Evolutionary conservation across 164 flowering plant genomes (phyloP), one percentile per base, ranked within the genome.

Genomic region (Sextonia rubra): DNA sequence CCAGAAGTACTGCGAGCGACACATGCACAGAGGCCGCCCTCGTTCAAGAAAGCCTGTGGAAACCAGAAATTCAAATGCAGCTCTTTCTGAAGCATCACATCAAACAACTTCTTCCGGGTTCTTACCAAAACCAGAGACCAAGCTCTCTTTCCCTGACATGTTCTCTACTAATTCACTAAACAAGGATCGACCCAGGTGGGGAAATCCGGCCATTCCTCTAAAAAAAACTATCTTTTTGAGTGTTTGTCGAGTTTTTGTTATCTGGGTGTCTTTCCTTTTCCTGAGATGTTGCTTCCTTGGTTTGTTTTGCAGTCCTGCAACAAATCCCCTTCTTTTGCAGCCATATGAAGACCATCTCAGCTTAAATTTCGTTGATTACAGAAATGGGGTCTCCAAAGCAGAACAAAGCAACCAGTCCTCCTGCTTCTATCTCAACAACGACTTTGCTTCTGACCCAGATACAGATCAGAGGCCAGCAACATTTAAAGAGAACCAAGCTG

Each of bases 11-110:
- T 92, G 97, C 71, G 97, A 92, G 81, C 77, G 93, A 17, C 97
- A 92, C 82, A 74, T 85, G 72, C 87, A 90, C 76, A 87, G 87
- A 75, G 85, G 83, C 71, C 90, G 88, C 70, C 89, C 90, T 76
- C 95, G 97, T 92, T 90, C 97, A 92, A 92, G 94, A 92, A 92
- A 92, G 97, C 94, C 75, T 89, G 97, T 92, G 97, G 97, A 92
- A 91, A 72, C 64, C 56, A 82, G 73, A 30, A 30, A 69, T 52
- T 37, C 44, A 37, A 37, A 37, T 37, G 44, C 44, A 37, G 44
- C 44, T 37, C 44, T 37, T 37, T 12, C 64, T 3, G 22, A 63
- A 1, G 5, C 62, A 20, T 7, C 74, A 1, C 44, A 37, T 37
- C 44, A 37, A 37, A 23, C 61, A 18, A 15, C 49, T 17, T 70